Evolutionary conservation across 2,329 filamentous ascomycete species (phyloP).

Genomic region (Phialemonium atrogriseum): DNA sequence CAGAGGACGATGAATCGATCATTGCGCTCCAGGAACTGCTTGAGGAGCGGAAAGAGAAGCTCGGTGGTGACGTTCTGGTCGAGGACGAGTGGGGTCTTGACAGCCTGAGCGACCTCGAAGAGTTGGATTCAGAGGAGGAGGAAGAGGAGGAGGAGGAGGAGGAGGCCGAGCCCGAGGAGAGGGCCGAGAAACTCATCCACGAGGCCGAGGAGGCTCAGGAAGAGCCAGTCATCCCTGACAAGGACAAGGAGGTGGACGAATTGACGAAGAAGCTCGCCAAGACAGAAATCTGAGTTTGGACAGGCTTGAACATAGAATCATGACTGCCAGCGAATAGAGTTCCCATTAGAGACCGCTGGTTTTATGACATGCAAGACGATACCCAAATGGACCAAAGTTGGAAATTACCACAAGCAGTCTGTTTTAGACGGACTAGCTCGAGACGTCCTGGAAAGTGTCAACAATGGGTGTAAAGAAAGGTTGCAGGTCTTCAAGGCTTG

Average conservation of each 20-base stretch:
- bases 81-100: conserved; percentile 83
- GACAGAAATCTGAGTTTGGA: conserved; percentile 46
- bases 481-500: no score
- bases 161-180: conserved; percentile 48
- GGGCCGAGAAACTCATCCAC: conserved; percentile 60
- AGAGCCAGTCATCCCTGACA: conserved; percentile 60
- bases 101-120: conserved; percentile 77
- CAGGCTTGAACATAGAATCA: conserved; percentile 2
- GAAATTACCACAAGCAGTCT: neutral
- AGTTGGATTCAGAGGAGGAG: conserved; percentile 56
- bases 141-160: conserved; percentile 64
- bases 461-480: no score
- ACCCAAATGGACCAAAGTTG: conserved; percentile 9
- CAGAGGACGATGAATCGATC: conserved; percentile 72
- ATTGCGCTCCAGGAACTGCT: conserved; percentile 61
- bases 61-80: conserved; percentile 55
- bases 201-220: conserved; percentile 66
- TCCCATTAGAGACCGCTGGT: neutral
- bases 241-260: conserved; percentile 73
- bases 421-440: neutral
- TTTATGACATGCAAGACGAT: conserved; percentile 11
- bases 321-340: conserved; percentile 5
- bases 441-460: no score
- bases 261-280: conserved; percentile 69
- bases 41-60: conserved; percentile 68